phyloP scores from a whole-genome alignment of 2,329 filamentous ascomycete species.

The Xylaria sp. region DNA sequence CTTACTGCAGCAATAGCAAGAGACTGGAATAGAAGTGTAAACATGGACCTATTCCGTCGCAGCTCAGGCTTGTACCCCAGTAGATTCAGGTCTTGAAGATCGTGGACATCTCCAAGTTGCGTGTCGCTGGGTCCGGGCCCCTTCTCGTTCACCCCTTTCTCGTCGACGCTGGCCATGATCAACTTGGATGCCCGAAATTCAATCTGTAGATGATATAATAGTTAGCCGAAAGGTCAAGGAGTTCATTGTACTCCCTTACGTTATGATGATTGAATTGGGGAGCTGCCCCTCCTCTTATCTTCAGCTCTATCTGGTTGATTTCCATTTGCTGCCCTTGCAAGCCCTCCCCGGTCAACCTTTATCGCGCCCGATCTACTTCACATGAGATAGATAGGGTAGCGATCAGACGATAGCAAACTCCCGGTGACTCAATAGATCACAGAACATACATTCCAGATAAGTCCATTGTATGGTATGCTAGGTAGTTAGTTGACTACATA shows the following conservation, averaged over 20 bases:
- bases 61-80: constrained; percentile 69
- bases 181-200: not conserved
- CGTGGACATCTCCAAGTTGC: constrained; percentile 38
- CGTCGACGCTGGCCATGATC: constrained; percentile 16
- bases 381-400: not conserved
- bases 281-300: constrained; percentile 32
- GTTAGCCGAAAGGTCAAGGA: not conserved
- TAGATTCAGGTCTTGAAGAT: constrained; percentile 48
- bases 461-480: constrained; percentile 3
- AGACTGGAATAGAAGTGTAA: constrained; percentile 69
- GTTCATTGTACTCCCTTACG: no score
- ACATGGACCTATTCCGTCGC: constrained; percentile 66
- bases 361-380: not conserved
- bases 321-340: not conserved
- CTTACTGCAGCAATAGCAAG: constrained; percentile 65
- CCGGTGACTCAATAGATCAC: constrained; percentile 13
- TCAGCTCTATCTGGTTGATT: constrained; percentile 16
- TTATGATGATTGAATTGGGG: not conserved
- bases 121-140: constrained; percentile 20
- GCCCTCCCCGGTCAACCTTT: constrained; percentile 14
- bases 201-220: not conserved
- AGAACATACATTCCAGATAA: constrained; percentile 4
- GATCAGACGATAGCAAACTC: not conserved
- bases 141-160: constrained; percentile 29
- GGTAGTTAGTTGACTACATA: not conserved